phyloP scores from a whole-genome alignment of 768 basidiomycete species.

The Trametes cingulata region DNA sequence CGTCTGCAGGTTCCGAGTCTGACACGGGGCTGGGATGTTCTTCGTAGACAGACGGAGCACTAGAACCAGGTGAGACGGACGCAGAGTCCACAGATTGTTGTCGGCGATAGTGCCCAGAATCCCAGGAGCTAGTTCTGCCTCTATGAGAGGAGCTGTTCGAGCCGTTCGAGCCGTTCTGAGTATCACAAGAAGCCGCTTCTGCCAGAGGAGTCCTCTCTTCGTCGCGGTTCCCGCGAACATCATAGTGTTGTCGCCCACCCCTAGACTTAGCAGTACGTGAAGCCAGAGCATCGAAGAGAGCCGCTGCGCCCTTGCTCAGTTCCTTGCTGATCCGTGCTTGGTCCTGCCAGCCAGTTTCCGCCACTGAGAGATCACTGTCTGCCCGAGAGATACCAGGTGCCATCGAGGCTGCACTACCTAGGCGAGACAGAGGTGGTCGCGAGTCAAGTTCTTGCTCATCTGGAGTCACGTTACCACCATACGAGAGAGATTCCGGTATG shows the following conservation, averaged over 20 bases:
- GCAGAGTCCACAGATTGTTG: constrained; percentile 8
- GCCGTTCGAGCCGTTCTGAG: not conserved
- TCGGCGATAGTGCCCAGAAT: not conserved
- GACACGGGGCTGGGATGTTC: constrained; percentile 1
- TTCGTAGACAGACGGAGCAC: constrained; percentile 22
- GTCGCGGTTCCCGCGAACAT: not conserved
- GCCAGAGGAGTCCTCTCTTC: constrained; percentile 9
- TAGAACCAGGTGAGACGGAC: constrained; percentile 13
- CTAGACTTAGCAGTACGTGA: constrained; percentile 11
- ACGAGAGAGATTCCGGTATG: constrained; percentile 32
- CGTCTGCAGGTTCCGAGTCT: not conserved
- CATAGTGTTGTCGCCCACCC: not conserved
- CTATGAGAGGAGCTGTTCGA: not conserved
- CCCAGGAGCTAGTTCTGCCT: not conserved
- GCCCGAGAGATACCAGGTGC: constrained; percentile 32
- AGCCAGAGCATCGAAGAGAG: constrained; percentile 45
- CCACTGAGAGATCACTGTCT: constrained; percentile 51
- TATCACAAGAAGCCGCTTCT: not conserved
- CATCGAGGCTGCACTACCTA: not conserved
- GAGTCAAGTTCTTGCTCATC: constrained; percentile 13
- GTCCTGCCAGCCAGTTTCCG: constrained; percentile 22
- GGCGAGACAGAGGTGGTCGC: constrained; percentile 1
- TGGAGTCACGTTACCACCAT: constrained; percentile 16
- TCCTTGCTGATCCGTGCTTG: constrained; percentile 31
- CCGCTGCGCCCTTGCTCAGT: constrained; percentile 50